These are phyloP conservation scores for Ceratobasidium sp. DNA, from an alignment of 1,284 basidiomycete genomes.

Conservation along the genomic window DNA sequence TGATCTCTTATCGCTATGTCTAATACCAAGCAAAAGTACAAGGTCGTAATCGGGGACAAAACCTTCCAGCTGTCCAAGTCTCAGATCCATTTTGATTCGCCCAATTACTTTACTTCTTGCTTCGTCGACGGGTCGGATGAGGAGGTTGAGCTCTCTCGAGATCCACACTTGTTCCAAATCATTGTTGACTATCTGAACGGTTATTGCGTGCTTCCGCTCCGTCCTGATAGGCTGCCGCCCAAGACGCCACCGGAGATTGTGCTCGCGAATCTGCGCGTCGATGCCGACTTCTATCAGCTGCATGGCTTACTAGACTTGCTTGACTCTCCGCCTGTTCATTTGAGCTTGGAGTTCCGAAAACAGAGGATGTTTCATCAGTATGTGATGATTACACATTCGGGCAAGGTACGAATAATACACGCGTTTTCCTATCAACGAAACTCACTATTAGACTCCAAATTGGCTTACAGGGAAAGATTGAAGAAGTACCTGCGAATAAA, in stretches of 20 bases:
- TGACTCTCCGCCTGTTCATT: conserved; percentile 32
- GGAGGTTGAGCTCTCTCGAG: conserved; percentile 36
- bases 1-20: conserved; percentile 13
- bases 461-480: conserved; percentile 21
- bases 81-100: conserved; percentile 44
- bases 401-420: conserved; percentile 11
- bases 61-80: conserved; percentile 31
- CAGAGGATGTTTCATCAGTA: conserved; percentile 42
- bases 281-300: conserved; percentile 34
- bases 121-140: conserved; percentile 29
- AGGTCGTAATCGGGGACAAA: conserved; percentile 37
- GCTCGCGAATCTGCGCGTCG: conserved; percentile 30
- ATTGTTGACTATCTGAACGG: conserved; percentile 44
- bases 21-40: conserved; percentile 16
- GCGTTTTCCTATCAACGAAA: background rate
- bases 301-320: conserved; percentile 36
- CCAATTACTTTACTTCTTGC: conserved; percentile 43
- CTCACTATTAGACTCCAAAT: background rate
- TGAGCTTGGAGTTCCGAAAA: conserved; percentile 38
- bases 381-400: conserved; percentile 40
- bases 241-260: conserved; percentile 32
- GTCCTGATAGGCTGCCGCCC: conserved; percentile 31
- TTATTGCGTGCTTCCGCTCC: conserved; percentile 33
- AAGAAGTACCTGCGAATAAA: conserved; percentile 22
- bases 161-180: conserved; percentile 38